A percentile compares a stretch with the other conserved stretches of the same genome.
phyloP scores from a whole-genome alignment of 1,284 basidiomycete genomes.

The Xanthoconium separans region DNA sequence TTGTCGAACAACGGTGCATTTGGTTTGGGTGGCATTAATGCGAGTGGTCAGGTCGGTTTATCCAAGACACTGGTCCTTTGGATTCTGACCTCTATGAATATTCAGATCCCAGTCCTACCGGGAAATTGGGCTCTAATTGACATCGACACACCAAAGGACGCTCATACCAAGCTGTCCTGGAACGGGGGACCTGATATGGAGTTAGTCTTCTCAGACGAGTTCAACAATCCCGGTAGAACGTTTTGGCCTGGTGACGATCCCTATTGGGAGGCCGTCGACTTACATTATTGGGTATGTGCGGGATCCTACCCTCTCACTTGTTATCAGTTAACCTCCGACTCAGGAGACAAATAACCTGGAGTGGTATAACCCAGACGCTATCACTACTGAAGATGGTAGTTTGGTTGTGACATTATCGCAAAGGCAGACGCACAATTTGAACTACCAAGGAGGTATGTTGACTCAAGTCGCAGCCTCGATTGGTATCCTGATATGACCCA shows the following conservation, averaged over 20 bases:
- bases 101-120: slow-evolving; percentile 47
- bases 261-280: slow-evolving; percentile 73
- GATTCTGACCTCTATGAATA: slow-evolving; percentile 30
- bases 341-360: slow-evolving; percentile 53
- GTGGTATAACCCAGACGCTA: slow-evolving; percentile 66
- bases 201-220: slow-evolving; percentile 80
- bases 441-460: slow-evolving; percentile 54
- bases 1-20: slow-evolving; percentile 45
- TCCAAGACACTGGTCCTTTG: neutral
- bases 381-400: slow-evolving; percentile 65
- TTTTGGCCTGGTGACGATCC: slow-evolving; percentile 72
- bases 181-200: slow-evolving; percentile 47
- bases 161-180: slow-evolving; percentile 48
- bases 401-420: slow-evolving; percentile 65
- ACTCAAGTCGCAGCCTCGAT: neutral
- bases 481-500: slow-evolving; percentile 23
- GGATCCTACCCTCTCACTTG: slow-evolving; percentile 30
- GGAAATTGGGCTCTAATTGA: slow-evolving; percentile 66
- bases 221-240: slow-evolving; percentile 68
- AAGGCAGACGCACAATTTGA: slow-evolving; percentile 53
- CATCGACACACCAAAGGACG: slow-evolving; percentile 59
- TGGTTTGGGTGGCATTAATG: slow-evolving; percentile 74
- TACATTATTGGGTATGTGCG: slow-evolving; percentile 53
- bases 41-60: slow-evolving; percentile 57
- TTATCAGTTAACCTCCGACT: slow-evolving; percentile 41